Conservation (phyloP, 1,284 basidiomycete species). For the Omphalotus olearius region DNA sequence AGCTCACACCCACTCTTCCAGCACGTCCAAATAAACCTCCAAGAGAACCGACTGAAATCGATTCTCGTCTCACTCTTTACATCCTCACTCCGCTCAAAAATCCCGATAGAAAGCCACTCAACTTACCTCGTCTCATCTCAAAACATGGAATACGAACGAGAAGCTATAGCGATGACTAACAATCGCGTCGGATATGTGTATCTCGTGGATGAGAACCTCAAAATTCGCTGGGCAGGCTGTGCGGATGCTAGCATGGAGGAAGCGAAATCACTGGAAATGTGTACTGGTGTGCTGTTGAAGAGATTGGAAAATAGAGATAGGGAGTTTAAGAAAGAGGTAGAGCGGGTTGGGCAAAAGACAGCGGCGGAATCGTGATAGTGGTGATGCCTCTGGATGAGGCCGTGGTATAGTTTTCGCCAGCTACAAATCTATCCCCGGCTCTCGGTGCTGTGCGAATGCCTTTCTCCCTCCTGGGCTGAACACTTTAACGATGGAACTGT, state of each 20-base stretch:
- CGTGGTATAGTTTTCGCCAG: no score
- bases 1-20: constrained; percentile 67
- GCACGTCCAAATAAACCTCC: constrained; percentile 78
- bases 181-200: constrained; percentile 93
- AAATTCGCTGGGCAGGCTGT: constrained; percentile 91
- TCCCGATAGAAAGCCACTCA: constrained; percentile 64
- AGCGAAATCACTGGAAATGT: constrained; percentile 64
- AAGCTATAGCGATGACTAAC: constrained; percentile 85
- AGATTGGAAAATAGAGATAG: constrained; percentile 11
- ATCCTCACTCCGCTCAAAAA: constrained; percentile 61
- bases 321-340: background rate
- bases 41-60: constrained; percentile 89
- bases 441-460: no score
- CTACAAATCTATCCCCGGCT: no score
- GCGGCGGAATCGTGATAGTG: no score
- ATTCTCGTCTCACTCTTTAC: constrained; percentile 80
- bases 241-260: constrained; percentile 81
- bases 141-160: constrained; percentile 78
- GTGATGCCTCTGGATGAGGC: no score
- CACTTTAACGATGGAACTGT: no score
- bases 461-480: no score
- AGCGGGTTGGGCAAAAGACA: background rate
- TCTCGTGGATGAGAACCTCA: constrained; percentile 81
- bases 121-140: constrained; percentile 81
- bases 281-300: constrained; percentile 51